Percentiles rank a stretch among this genome's conserved stretches.
phyloP scores from a whole-genome alignment of 1,139 yeast species.

The Suhomyces choctaworum region DNA sequence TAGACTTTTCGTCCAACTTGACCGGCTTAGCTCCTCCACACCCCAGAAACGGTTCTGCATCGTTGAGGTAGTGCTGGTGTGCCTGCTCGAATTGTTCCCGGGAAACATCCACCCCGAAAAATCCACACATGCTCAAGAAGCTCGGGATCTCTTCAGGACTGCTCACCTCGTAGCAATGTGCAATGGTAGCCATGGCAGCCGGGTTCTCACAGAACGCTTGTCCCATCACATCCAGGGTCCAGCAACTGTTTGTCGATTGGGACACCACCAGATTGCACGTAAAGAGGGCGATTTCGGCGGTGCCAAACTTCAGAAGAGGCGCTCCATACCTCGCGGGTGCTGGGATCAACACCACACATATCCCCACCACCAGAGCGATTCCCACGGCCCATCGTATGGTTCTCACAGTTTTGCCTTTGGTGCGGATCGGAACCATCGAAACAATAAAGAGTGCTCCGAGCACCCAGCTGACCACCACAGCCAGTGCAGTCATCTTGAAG shows the following conservation, averaged over 20 bases:
- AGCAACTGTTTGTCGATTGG: slow-evolving; percentile 1
- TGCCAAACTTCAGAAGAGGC: slow-evolving; percentile 35
- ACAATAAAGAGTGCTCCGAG: slow-evolving; percentile 3
- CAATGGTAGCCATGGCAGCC: slow-evolving; percentile 42
- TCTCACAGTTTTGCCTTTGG: not conserved
- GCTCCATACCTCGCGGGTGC: slow-evolving; percentile 35
- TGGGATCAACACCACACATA: slow-evolving; percentile 25
- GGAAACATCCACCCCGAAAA: slow-evolving; percentile 30
- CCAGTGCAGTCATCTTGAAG: not conserved
- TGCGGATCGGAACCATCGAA: slow-evolving; percentile 3
- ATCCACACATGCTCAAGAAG: slow-evolving; percentile 31
- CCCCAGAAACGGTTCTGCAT: slow-evolving; percentile 22
- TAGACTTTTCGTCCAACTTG: slow-evolving; percentile 24
- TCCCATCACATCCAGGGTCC: slow-evolving; percentile 10
- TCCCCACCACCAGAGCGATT: slow-evolving; percentile 15
- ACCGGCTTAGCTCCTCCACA: slow-evolving; percentile 25
- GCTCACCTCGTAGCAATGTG: slow-evolving; percentile 36
- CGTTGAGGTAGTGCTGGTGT: slow-evolving; percentile 39
- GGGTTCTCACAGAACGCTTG: slow-evolving; percentile 27
- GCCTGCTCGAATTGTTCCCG: slow-evolving; percentile 31
- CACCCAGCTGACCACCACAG: slow-evolving; percentile 3
- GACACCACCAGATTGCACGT: slow-evolving; percentile 34
- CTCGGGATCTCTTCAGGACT: slow-evolving; percentile 26
- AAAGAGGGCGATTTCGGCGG: slow-evolving; percentile 30
- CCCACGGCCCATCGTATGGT: slow-evolving; percentile 2